These are phyloP conservation scores for Ophiostoma perfectum DNA, from an alignment of 2,329 filamentous ascomycete species.

Conservation along the genomic window DNA sequence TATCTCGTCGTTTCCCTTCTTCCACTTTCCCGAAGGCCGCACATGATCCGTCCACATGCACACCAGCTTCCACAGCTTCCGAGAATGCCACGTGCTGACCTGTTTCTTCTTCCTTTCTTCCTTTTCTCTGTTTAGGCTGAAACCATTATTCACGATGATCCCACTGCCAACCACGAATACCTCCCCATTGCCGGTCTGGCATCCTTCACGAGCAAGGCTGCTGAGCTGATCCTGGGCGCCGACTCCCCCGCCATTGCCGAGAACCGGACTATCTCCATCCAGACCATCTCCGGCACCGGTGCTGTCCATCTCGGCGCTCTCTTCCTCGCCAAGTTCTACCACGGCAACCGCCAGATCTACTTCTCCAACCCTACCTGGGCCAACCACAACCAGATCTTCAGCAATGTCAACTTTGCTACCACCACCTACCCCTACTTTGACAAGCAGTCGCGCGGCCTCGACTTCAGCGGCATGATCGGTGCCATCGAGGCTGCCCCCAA, in stretches of 20 bases:
- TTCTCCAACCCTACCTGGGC: conserved; percentile 95
- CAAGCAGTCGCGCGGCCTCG: conserved; percentile 79
- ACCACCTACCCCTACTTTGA: conserved; percentile 92
- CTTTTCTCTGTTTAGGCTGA: conserved; percentile 60
- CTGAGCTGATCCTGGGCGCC: conserved; percentile 78
- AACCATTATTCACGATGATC: conserved; percentile 79
- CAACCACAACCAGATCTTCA: conserved; percentile 98
- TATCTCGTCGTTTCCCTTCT: not conserved
- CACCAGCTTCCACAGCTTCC: not conserved
- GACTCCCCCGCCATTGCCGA: conserved; percentile 78
- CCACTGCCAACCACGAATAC: conserved; percentile 95
- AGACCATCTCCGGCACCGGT: conserved; percentile 96
- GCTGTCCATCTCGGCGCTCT: conserved; percentile 89
- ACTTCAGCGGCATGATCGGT: conserved; percentile 81
- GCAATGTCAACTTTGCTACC: conserved; percentile 73
- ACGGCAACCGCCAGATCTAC: conserved; percentile 70
- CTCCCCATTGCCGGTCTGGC: conserved; percentile 87
- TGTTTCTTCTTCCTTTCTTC: not conserved
- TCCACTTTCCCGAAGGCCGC: conserved; percentile 10
- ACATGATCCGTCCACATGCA: not conserved
- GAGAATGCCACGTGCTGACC: not conserved
- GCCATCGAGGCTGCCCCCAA: conserved; percentile 66
- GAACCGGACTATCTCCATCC: conserved; percentile 73
- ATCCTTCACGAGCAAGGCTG: conserved; percentile 81
- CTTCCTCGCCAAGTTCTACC: conserved; percentile 91